phyloP scores from a whole-genome alignment of 306 rosid species.

The Fragaria nilgerrensis region DNA sequence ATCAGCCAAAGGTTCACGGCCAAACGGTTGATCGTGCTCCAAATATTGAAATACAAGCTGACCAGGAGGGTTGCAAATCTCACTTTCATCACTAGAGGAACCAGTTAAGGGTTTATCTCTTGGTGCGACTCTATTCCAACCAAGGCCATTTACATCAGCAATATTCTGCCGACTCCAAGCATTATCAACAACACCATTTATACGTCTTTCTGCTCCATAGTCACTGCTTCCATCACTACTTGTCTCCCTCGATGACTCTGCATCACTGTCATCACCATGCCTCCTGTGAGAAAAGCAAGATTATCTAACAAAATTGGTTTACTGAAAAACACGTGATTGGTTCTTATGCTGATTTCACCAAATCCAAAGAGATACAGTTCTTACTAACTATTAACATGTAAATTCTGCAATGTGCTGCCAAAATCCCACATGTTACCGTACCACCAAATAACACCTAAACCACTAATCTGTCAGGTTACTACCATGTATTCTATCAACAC shows the following conservation, averaged over 20 bases:
- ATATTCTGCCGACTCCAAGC: constrained; percentile 37
- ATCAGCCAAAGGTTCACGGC: constrained; percentile 82
- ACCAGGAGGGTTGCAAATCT: constrained; percentile 58
- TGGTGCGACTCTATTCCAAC: constrained; percentile 42
- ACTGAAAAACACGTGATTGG: not conserved
- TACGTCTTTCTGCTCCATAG: constrained; percentile 53
- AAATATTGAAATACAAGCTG: constrained; percentile 68
- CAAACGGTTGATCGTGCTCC: constrained; percentile 71
- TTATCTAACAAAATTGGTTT: not conserved
- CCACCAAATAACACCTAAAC: constrained; percentile 1
- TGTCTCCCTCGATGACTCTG: constrained; percentile 79
- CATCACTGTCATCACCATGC: constrained; percentile 72
- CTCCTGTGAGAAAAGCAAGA: constrained; percentile 42
- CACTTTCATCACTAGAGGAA: constrained; percentile 71
- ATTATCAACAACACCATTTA: constrained; percentile 32
- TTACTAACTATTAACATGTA: not conserved
- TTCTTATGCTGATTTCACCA: not conserved
- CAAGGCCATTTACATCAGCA: constrained; percentile 41
- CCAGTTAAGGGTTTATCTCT: constrained; percentile 48
- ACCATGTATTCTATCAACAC: not conserved
- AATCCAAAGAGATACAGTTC: constrained; percentile 2
- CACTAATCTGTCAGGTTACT: not conserved
- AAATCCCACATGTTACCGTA: not conserved
- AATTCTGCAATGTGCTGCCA: constrained; percentile 1
- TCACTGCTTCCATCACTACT: constrained; percentile 77